Percentiles rank a stretch among this genome's conserved stretches.
phyloP scores from a whole-genome alignment of 2,329 filamentous ascomycete species.

The Microcera coccophila region DNA sequence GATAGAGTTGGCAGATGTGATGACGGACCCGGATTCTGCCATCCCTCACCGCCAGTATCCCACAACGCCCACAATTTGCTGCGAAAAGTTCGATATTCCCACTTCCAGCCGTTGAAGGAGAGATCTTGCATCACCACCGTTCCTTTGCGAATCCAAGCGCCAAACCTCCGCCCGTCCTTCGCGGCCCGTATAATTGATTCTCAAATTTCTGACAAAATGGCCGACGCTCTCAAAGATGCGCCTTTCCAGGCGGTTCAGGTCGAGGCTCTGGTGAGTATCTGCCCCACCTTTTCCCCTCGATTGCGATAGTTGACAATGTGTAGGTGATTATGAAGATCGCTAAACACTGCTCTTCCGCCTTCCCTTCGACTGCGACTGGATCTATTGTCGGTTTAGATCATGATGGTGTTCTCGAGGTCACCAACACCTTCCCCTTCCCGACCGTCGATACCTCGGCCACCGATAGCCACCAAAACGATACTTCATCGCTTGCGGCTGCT shows the following conservation, averaged over 20 bases:
- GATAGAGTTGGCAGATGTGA: no score
- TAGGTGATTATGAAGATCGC: conserved; percentile 97
- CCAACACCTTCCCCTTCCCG: conserved; percentile 93
- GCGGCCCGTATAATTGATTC: conserved; percentile 21
- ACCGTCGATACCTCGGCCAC: conserved; percentile 66
- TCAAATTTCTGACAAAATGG: conserved; percentile 46
- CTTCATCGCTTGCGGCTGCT: conserved; percentile 73
- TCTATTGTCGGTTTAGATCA: conserved; percentile 92
- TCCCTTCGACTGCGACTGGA: conserved; percentile 85
- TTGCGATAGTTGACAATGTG: conserved; percentile 22
- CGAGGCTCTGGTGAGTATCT: conserved; percentile 75
- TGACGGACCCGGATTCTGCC: no score
- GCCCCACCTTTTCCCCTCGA: conserved; percentile 33
- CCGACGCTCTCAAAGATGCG: conserved; percentile 59
- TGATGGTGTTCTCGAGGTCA: conserved; percentile 77
- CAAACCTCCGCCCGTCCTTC: conserved; percentile 22
- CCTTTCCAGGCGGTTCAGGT: conserved; percentile 86
- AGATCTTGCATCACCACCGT: conserved; percentile 27
- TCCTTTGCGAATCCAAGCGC: conserved; percentile 24
- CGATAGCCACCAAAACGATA: conserved; percentile 71
- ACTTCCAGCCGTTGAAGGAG: conserved; percentile 28
- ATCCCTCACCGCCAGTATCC: conserved; percentile 35
- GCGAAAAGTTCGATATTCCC: conserved; percentile 44
- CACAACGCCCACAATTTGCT: conserved; percentile 45
- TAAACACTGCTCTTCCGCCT: conserved; percentile 84